Evolutionary conservation across 108 stramenopile species (phyloP).

Genomic region (Cyclotella atomus): DNA sequence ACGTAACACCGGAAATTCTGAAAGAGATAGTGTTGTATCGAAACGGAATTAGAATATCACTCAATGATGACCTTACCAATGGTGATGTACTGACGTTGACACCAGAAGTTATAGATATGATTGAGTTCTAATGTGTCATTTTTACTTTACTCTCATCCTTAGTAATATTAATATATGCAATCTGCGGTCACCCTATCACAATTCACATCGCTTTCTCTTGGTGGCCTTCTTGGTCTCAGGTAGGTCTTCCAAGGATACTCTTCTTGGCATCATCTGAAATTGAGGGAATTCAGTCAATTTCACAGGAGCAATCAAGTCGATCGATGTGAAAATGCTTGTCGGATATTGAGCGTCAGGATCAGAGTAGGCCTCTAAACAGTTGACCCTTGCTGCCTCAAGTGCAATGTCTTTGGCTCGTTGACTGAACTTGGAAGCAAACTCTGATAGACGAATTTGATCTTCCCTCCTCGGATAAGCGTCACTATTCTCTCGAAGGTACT

Average conservation of each 20-base stretch:
- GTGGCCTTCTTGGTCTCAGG: neutral
- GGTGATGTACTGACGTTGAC: slow-evolving; percentile 70
- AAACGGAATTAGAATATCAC: slow-evolving; percentile 52
- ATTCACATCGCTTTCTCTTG: neutral
- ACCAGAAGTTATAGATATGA: neutral
- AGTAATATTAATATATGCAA: too few relatives aligned
- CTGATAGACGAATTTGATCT: neutral
- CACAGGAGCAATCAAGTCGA: neutral
- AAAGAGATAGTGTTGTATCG: slow-evolving; percentile 35
- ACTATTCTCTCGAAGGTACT: neutral
- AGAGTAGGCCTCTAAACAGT: slow-evolving; percentile 13
- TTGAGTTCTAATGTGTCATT: too few relatives aligned
- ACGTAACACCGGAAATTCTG: neutral
- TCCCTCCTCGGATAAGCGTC: neutral
- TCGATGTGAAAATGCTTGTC: neutral
- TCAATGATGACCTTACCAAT: slow-evolving; percentile 60
- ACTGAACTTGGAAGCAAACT: slow-evolving; percentile 8
- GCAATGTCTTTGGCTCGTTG: slow-evolving; percentile 19
- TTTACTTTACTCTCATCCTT: too few relatives aligned
- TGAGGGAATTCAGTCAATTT: neutral
- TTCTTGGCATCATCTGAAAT: neutral
- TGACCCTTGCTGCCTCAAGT: slow-evolving; percentile 4
- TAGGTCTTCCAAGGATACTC: neutral
- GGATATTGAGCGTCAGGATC: neutral
- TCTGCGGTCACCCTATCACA: neutral